Percentiles rank a stretch among this genome's conserved stretches.
phyloP scores from a whole-genome alignment of 352 stramenopile species.

The Globisporangium megalacanthum region DNA sequence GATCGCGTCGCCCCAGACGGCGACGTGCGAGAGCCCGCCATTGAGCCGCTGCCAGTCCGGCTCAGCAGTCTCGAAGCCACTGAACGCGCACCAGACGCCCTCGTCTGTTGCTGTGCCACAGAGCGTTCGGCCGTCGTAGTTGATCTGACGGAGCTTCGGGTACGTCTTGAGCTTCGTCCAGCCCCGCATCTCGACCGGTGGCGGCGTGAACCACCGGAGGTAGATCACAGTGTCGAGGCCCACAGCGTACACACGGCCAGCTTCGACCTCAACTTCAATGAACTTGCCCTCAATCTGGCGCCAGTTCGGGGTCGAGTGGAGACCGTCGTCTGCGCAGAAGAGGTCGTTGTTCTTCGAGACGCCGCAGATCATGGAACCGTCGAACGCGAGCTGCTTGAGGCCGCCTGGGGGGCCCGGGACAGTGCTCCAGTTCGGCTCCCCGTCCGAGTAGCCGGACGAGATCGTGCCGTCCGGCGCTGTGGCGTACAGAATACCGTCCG shows the following conservation, averaged over 20 bases:
- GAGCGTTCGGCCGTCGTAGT: constrained; percentile 17
- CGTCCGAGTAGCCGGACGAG: constrained; percentile 19
- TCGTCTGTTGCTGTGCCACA: constrained; percentile 10
- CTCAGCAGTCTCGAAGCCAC: constrained; percentile 8
- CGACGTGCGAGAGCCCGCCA: constrained; percentile 17
- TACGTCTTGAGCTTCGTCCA: constrained; percentile 11
- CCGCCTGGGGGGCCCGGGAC: constrained; percentile 1
- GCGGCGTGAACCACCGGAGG: constrained; percentile 13
- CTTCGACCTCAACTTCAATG: constrained; percentile 17
- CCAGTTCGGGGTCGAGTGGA: constrained; percentile 13
- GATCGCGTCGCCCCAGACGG: constrained; percentile 21
- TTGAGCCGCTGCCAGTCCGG: constrained; percentile 18
- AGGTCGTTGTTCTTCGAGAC: constrained; percentile 7
- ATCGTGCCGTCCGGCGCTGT: constrained; percentile 8
- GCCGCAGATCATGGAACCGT: constrained; percentile 24
- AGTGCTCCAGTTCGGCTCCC: constrained; percentile 12
- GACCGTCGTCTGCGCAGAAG: constrained; percentile 13
- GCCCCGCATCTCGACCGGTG: constrained; percentile 1
- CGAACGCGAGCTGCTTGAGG: constrained; percentile 17
- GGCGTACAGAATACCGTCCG: constrained; percentile 21
- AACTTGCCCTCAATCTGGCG: constrained; percentile 9
- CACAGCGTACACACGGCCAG: constrained; percentile 14
- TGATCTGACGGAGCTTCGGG: constrained; percentile 16
- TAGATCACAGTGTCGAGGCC: constrained; percentile 3
- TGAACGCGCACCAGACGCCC: constrained; percentile 15